phyloP scores from a whole-genome alignment of 1,284 basidiomycete genomes.

The Malassezia obtusa region DNA sequence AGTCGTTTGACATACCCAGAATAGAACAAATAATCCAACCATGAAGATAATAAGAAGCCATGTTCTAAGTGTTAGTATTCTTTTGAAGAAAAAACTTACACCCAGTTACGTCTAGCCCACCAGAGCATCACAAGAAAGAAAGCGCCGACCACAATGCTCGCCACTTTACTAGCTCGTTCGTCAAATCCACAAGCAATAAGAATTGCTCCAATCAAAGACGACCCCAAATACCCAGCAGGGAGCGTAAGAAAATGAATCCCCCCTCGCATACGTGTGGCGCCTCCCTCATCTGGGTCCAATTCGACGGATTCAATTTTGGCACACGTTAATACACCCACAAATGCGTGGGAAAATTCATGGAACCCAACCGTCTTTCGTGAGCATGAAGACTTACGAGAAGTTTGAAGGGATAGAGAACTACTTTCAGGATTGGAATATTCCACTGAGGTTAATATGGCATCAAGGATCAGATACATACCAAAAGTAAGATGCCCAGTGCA shows the following conservation, averaged over 20 bases:
- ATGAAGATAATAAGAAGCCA: conserved; percentile 38
- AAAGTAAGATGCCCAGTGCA: conserved; percentile 33
- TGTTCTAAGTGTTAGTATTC: conserved; percentile 13
- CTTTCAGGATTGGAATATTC: conserved; percentile 41
- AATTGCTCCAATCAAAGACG: conserved; percentile 67
- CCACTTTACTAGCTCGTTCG: conserved; percentile 82
- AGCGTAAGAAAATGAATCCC: conserved; percentile 76
- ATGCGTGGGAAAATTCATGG: conserved; percentile 42
- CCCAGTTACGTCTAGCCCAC: conserved; percentile 67
- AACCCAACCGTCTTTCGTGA: conserved; percentile 24
- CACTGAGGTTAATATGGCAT: conserved; percentile 8
- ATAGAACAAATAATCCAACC: conserved; percentile 35
- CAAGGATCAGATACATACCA: conserved; percentile 15
- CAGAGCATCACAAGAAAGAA: conserved; percentile 88
- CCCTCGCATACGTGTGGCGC: conserved; percentile 83
- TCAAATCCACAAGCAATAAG: conserved; percentile 84
- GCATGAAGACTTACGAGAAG: conserved; percentile 20
- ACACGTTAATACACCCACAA: conserved; percentile 64
- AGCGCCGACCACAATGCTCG: conserved; percentile 66
- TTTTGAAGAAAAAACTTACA: conserved; percentile 51
- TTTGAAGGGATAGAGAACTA: conserved; percentile 47
- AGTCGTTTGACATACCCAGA: conserved; percentile 14
- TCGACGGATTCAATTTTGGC: conserved; percentile 64
- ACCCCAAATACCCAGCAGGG: conserved; percentile 62
- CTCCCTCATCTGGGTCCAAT: conserved; percentile 64